Evolutionary conservation across 371 early-diverging fungal species (phyloP), one percentile per base, ranked within the genome.

Genomic region (Mucor lusitanicus): DNA sequence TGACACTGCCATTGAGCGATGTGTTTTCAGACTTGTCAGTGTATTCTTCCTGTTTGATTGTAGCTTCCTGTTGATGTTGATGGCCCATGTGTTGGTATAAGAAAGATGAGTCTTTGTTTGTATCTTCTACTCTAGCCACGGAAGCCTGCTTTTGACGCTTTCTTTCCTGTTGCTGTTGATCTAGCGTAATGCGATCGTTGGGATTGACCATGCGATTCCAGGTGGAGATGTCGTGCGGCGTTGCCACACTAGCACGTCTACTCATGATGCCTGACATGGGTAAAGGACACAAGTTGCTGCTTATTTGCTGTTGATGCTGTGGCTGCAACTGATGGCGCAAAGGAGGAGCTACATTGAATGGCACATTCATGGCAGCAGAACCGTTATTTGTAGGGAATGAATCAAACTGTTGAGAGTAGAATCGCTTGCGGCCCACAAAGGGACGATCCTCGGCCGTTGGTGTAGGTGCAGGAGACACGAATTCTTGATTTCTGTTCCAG

Each of bases 261-360:
- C 66, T 73, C 30, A 42, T 13, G 15, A 69, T 23, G 17, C 65
- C 73, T 2, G 73, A 65, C 73, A 72, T 72, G 19, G 73, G 73
- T 1, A 70, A 40, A 2, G 70, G 66, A 44, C 63, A 65, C 0
- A 64, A 17, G 11, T 56, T 50, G 17, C 54, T 63, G 6, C 35
- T 64, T 32, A 7, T 25, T 39, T 59, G 60, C 5, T 39, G 46
- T 46, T 65, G 61, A 12, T 1, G 3, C 17, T 40, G 44, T 28
- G 27, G 27, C 11, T 44, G 40, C 23, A 25, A 12, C 23, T 53
- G 53, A 13, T 53, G 53, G 12, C 27, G 28, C 15, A 53, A 53
- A 12, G 53, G 12, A 53, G 53, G 27, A 12, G 27, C 53, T 27
- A 27, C 53, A 40, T 61, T 42, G 6, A 35, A 39, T 1, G 59